These are phyloP conservation scores for Setaria italica DNA, from an alignment of 202 grass and related monocot species.

Conservation along the genomic window DNA sequence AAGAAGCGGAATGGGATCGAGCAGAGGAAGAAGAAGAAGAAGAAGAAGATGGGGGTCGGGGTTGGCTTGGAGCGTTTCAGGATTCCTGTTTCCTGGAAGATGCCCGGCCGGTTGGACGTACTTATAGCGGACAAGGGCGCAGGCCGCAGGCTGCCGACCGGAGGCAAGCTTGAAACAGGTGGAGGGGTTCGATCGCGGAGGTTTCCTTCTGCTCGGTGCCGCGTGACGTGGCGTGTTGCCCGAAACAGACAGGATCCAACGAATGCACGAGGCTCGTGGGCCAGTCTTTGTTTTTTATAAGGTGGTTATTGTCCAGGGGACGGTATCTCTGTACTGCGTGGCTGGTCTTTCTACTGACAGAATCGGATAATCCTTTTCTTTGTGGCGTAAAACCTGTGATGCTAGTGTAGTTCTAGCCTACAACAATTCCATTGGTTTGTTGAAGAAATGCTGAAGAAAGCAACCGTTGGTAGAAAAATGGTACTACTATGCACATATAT, in stretches of 20 bases:
- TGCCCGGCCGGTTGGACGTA: background rate
- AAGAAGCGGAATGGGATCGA: background rate
- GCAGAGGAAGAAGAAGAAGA: background rate
- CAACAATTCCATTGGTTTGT: background rate
- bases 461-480: too few relatives aligned
- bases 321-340: background rate
- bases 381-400: background rate
- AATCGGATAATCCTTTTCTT: background rate
- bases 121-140: background rate
- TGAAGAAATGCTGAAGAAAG: background rate
- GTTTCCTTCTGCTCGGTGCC: background rate
- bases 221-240: background rate
- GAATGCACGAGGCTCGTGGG: background rate
- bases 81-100: background rate
- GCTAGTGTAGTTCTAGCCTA: background rate
- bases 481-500: too few relatives aligned
- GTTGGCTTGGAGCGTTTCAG: background rate
- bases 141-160: background rate
- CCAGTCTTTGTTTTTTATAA: background rate
- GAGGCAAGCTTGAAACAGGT: background rate
- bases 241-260: background rate
- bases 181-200: background rate
- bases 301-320: too few relatives aligned
- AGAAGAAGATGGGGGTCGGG: background rate
- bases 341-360: background rate